Percentiles rank a stretch among this genome's conserved stretches.
These are phyloP conservation scores for Cyclotella distinguenda DNA, from an alignment of 108 stramenopile genomes.

Conservation along the genomic window DNA sequence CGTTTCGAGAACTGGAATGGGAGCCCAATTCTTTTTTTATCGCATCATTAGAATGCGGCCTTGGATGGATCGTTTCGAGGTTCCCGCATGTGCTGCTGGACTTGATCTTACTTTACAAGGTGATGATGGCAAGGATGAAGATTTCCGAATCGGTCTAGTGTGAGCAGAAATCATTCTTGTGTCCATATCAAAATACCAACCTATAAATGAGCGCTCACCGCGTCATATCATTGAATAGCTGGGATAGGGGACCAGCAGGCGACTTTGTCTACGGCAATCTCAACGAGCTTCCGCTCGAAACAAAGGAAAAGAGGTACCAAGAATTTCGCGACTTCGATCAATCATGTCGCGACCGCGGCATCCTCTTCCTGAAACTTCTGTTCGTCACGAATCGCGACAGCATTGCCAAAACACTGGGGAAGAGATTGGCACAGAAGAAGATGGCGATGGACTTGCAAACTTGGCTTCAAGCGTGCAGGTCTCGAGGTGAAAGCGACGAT, in stretches of 20 bases:
- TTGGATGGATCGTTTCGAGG: constrained; percentile 80
- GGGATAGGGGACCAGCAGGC: constrained; percentile 71
- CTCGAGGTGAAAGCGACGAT: constrained; percentile 28
- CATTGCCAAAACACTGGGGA: constrained; percentile 71
- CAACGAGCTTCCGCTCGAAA: constrained; percentile 29
- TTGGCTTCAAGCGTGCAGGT: constrained; percentile 63
- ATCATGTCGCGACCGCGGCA: constrained; percentile 53
- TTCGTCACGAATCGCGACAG: constrained; percentile 73
- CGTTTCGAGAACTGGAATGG: not conserved
- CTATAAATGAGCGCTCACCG: not conserved
- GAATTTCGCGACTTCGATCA: constrained; percentile 70
- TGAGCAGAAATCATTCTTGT: not conserved
- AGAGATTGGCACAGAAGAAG: constrained; percentile 76
- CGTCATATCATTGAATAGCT: constrained; percentile 3
- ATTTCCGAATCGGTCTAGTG: constrained; percentile 45
- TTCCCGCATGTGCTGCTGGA: constrained; percentile 43
- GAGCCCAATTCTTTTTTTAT: not conserved
- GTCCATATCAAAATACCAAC: not conserved
- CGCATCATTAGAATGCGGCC: constrained; percentile 28
- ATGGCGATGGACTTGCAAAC: constrained; percentile 65
- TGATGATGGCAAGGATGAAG: constrained; percentile 18
- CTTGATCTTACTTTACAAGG: constrained; percentile 22
- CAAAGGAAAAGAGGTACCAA: constrained; percentile 51
- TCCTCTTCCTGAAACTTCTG: constrained; percentile 70
- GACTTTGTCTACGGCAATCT: constrained; percentile 58